Evolutionary conservation across 495 filamentous ascomycete species (phyloP).

Genomic region (Geoglossum glabrum): DNA sequence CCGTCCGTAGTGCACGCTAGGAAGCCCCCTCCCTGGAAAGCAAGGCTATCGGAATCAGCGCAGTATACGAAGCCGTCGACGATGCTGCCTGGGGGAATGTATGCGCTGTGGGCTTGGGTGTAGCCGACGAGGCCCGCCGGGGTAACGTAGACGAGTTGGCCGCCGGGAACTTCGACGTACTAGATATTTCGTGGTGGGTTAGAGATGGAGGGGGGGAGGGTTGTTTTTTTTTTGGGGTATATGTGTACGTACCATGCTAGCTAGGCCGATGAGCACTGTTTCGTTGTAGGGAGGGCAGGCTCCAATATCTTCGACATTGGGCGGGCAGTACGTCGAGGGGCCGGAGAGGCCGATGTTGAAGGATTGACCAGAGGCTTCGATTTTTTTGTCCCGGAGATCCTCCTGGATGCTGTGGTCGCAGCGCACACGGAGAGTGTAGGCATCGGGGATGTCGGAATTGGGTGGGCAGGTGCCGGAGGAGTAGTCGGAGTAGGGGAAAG

Average conservation of each 20-base stretch:
- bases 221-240: background rate
- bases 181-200: slow-evolving; percentile 2
- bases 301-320: background rate
- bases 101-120: slow-evolving; percentile 38
- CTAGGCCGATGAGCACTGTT: slow-evolving; percentile 24
- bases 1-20: background rate
- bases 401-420: background rate
- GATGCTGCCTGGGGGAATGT: slow-evolving; percentile 31
- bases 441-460: no score
- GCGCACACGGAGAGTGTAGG: background rate
- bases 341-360: background rate
- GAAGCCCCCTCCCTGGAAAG: background rate
- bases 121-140: slow-evolving; percentile 35
- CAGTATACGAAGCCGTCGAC: slow-evolving; percentile 20
- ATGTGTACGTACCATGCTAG: slow-evolving; percentile 15
- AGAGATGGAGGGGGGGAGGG: background rate
- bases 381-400: background rate
- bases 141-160: slow-evolving; percentile 41
- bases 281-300: slow-evolving; percentile 23
- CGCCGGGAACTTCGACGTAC: slow-evolving; percentile 40
- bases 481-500: no score
- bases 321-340: background rate
- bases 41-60: background rate
- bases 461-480: no score
- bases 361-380: background rate